phyloP scores from a whole-genome alignment of 1,139 yeast genomes.

The Pichia sp. region DNA sequence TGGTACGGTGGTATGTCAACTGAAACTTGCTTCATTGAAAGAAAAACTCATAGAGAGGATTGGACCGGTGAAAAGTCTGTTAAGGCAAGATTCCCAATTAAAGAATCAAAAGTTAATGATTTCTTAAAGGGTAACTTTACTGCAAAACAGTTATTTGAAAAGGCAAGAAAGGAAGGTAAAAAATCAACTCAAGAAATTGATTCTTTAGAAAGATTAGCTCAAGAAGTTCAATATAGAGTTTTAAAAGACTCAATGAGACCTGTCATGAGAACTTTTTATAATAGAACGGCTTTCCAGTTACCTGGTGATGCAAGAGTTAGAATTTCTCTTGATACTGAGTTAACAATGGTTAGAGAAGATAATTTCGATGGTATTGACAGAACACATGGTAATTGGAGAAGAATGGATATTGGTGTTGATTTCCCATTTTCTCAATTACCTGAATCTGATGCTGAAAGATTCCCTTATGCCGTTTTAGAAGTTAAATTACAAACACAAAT shows the following conservation, averaged over 20 bases:
- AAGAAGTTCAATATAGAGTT: constrained; percentile 86
- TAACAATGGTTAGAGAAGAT: constrained; percentile 94
- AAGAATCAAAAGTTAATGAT: constrained; percentile 83
- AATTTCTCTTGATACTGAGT: constrained; percentile 92
- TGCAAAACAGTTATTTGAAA: constrained; percentile 84
- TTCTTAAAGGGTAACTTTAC: constrained; percentile 80
- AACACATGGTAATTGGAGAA: constrained; percentile 91
- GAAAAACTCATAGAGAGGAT: constrained; percentile 97
- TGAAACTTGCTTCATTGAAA: constrained; percentile 88
- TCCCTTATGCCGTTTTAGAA: constrained; percentile 95
- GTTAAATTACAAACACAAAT: constrained; percentile 94
- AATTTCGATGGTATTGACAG: constrained; percentile 90
- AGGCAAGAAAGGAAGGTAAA: constrained; percentile 87
- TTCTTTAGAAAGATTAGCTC: constrained; percentile 82
- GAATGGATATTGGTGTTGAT: constrained; percentile 97
- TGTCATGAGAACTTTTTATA: constrained; percentile 90
- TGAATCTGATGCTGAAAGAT: constrained; percentile 78
- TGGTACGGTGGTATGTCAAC: constrained; percentile 98
- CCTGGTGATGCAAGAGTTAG: constrained; percentile 99
- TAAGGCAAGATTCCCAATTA: constrained; percentile 88
- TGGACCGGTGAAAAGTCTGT: constrained; percentile 99
- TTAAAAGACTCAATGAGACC: constrained; percentile 83
- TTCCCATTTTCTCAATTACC: constrained; percentile 87
- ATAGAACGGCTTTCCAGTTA: constrained; percentile 96
- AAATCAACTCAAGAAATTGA: constrained; percentile 84